Evolutionary conservation across 2,329 filamentous ascomycete species (phyloP), one percentile per base, ranked within the genome.

Genomic region (Epichloe elymi): DNA sequence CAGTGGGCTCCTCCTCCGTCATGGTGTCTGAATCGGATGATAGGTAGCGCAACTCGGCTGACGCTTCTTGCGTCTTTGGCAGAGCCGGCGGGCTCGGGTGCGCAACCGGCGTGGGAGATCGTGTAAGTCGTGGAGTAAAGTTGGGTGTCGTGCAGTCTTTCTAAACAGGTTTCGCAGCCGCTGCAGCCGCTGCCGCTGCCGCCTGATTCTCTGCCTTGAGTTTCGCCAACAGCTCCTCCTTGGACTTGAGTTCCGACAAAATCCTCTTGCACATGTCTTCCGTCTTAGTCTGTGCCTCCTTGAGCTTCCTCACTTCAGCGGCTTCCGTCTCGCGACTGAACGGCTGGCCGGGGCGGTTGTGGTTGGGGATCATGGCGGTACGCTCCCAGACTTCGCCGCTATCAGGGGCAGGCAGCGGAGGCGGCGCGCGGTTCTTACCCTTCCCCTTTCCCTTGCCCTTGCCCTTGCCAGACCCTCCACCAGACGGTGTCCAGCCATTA

Each of bases 311-410:
- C 37, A 82, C 67, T 66, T 84, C 80, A 6, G 77, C 67, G 56
- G 76, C 73, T 69, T 86, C 86, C 46, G 81, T 83, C 69, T 85
- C 81, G 53, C 75, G 74, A 65, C 83, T 86, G 63, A 87, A 90
- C n/a, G 81, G 83, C 62, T 83, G 83, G 36, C 76, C 82, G 2
- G 82, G 79, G 8, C 79, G 74, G 60, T 79, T 84, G 46, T 71
- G 74, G 51, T 80, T 73, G 4, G 88, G 88, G 55, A 94, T 81
- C 71, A 88, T 82, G 51, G 86, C 86, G 47, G 83, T 86, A 53
- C 83, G 77, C 58, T 84, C 79, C 57, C 80, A 76, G 46, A 80
- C 71, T 50, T 77, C 74, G 57, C 75, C 74, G 57, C 71, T 62
- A 41, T 67, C 64, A 2, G 65, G 57, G 5, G 63, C 58, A 6